Conservation (phyloP, 2,329 filamentous ascomycete genomes). For the Cercospora sojina region DNA sequence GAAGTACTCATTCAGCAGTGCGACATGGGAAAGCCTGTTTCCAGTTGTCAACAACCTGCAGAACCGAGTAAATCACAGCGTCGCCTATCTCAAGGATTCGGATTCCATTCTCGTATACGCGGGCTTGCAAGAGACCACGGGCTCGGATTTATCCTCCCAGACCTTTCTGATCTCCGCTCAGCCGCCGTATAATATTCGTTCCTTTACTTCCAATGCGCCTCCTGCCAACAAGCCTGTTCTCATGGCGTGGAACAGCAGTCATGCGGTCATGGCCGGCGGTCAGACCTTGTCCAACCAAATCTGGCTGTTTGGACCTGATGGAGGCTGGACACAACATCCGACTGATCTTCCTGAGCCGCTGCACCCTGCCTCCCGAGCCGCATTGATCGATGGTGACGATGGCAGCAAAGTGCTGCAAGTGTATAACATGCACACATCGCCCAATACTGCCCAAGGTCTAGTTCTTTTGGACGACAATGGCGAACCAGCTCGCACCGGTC, state of each 20-base stretch:
- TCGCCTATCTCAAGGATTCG: constrained; percentile 68
- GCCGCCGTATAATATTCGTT: constrained; percentile 62
- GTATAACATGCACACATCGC: constrained; percentile 71
- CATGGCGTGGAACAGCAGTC: constrained; percentile 68
- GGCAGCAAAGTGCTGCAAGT: constrained; percentile 74
- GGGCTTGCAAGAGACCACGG: constrained; percentile 63
- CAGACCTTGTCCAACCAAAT: constrained; percentile 63
- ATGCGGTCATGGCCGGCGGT: constrained; percentile 75
- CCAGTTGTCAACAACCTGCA: constrained; percentile 56
- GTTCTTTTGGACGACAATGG: constrained; percentile 65
- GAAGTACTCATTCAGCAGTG: constrained; percentile 58
- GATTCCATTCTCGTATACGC: constrained; percentile 78
- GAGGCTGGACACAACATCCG: constrained; percentile 67
- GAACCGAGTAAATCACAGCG: constrained; percentile 72
- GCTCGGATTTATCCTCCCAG: constrained; percentile 60
- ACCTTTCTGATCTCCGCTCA: constrained; percentile 72
- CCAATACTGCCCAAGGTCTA: constrained; percentile 71
- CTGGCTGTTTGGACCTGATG: constrained; percentile 66
- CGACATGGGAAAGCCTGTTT: constrained; percentile 59
- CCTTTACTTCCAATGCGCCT: constrained; percentile 60
- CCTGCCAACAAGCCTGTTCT: constrained; percentile 69
- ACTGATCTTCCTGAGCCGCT: constrained; percentile 57
- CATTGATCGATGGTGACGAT: constrained; percentile 69
- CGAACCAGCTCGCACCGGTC: constrained; percentile 47
- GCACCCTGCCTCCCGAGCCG: constrained; percentile 43